Base-by-base conservation (phyloP, 2,329 filamentous ascomycete genomes). In the Thelonectria olida region DNA sequence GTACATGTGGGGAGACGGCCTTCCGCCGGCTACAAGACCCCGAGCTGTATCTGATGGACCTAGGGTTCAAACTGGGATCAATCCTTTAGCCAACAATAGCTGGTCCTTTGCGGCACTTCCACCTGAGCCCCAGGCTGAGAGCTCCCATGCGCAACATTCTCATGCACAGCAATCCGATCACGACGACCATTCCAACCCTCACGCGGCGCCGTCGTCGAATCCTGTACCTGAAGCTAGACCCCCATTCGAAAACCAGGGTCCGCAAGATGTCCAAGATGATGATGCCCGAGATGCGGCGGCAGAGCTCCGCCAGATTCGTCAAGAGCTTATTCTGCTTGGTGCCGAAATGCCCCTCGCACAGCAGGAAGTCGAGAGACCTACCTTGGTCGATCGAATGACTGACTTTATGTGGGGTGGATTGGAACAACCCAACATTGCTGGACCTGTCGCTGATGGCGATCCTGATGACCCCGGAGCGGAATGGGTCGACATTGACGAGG, bases 401-500 rank as follows among this genome's bases (percentile, higher is more conserved):
- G 80, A 89, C 61, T 90, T 88, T 69, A 85, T 90, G 80, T 90
- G 86, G 85, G 84, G 83, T 8, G 83, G 84, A 36, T 76, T 89
- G 5, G 82, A 85, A 28, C 70, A 75, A 7, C 67, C 63, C 73
- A 61, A 44, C 23, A 68, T 69, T 41, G 52, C 50, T 38, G 67
- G 36, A 28, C 75, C 79, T 61, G 76, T 85, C 64, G 76, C 75
- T 38, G 72, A 74, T 49, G 76, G 72, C 15, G 80, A 77, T 12
- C 82, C 88, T 54, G 88, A 89, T 63, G 78, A 80, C 28, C 80
- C 73, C 10, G 76, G 73, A 25, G 76, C 73, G 8, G 73, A 69
- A 42, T 77, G 80, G 67, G 78, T 85, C 58, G 80, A 78, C 34
- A 74, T 77, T 51, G 77, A 72, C 15, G 67, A 72, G 36, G 65